These are phyloP conservation scores for Aspergillus cavernicola DNA, from an alignment of 495 filamentous ascomycete genomes.

Conservation along the genomic window DNA sequence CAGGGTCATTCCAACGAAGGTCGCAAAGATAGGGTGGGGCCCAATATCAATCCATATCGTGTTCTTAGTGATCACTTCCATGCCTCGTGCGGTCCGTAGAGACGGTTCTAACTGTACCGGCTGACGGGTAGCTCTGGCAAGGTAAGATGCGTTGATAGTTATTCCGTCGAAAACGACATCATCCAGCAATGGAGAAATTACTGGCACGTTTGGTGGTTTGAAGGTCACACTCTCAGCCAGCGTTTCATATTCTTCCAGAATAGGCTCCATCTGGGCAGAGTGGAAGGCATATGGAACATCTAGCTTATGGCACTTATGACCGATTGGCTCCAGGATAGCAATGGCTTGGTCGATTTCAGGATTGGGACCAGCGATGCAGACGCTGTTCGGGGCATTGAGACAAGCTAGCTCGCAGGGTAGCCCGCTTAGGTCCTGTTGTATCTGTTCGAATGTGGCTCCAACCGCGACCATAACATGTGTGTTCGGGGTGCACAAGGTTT, in stretches of 20 bases:
- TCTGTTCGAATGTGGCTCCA: conserved; percentile 31
- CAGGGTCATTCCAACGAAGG: conserved; percentile 21
- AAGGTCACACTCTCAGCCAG: conserved; percentile 58
- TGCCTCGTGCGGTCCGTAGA: conserved; percentile 44
- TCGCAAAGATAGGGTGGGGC: conserved; percentile 32
- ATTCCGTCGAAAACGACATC: conserved; percentile 52
- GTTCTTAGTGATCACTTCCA: conserved; percentile 18
- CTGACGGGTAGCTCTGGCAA: conserved; percentile 61
- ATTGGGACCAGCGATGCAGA: too few relatives aligned
- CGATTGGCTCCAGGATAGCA: too few relatives aligned
- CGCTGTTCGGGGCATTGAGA: conserved; percentile 30
- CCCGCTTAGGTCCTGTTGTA: conserved; percentile 27
- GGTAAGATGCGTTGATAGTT: conserved; percentile 53
- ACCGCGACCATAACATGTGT: conserved; percentile 62
- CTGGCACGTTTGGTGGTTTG: conserved; percentile 54
- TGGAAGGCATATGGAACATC: conserved; percentile 80
- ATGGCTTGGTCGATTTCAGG: too few relatives aligned
- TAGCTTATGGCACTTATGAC: conserved; percentile 60
- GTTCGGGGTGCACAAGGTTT: conserved; percentile 64
- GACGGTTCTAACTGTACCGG: conserved; percentile 68
- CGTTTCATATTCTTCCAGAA: conserved; percentile 62
- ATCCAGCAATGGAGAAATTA: conserved; percentile 66
- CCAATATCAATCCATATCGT: conserved; percentile 41
- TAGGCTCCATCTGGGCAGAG: conserved; percentile 74
- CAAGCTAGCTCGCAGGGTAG: background rate